phyloP scores from a whole-genome alignment of 202 grass and related monocot species.

The Carex arenaria region DNA sequence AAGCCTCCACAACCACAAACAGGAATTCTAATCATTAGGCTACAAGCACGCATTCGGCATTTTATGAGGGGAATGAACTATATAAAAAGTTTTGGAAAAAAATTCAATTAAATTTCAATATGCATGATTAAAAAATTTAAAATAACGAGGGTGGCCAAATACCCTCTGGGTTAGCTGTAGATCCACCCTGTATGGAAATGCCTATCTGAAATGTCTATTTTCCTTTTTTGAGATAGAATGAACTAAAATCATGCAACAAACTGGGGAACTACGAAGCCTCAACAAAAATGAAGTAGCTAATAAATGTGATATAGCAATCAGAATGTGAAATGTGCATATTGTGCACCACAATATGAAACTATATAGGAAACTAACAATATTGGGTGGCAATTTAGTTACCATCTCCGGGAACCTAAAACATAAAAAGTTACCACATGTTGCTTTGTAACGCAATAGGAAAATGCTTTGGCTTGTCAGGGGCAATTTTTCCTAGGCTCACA shows the following conservation, averaged over 20 bases:
- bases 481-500: background rate
- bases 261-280: background rate
- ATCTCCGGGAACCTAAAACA: background rate
- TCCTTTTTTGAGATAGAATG: background rate
- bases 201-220: background rate
- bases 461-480: background rate
- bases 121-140: too few species aligned
- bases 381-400: background rate
- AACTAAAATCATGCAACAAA: background rate
- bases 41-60: too few species aligned
- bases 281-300: background rate
- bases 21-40: too few species aligned
- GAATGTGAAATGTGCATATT: background rate
- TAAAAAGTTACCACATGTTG: background rate
- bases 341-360: background rate
- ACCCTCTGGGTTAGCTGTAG: too few species aligned
- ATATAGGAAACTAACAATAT: background rate
- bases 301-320: constrained; percentile 7
- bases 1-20: too few species aligned
- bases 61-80: too few species aligned
- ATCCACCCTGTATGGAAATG: background rate
- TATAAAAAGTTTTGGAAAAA: too few species aligned
- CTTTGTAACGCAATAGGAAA: background rate
- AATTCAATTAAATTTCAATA: too few species aligned
- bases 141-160: too few species aligned